Base-by-base conservation (phyloP, 2,329 filamentous ascomycete species). In the Hypoxylon rubiginosum region DNA sequence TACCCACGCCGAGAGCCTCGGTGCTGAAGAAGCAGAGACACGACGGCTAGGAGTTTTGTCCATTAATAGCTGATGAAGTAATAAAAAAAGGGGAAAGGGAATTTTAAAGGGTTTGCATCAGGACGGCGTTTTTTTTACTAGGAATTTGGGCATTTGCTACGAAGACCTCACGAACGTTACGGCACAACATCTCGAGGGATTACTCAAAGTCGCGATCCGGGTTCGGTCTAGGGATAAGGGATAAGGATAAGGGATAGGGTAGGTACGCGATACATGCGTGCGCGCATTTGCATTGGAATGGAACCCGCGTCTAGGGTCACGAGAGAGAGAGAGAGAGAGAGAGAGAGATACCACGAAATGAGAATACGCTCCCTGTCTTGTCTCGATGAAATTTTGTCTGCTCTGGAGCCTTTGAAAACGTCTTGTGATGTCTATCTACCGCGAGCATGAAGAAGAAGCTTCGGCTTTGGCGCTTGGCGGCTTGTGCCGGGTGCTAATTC, bases 1-100 rank as follows among this genome's bases (percentile, higher is more conserved):
- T 8, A 28, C 45, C 24, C 13, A 15, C 8, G 1, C 64, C 46
- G 52, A 48, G 61, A 45, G 48, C 51, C 1, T 67, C 67, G 45
- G 64, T 70, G 41, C 58, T 70, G 11, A 58, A 53, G 50, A 70
- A 70, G 21, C 67, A 66, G 55, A 62, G 53, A 19, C 52, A 4
- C 3, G 45, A 48, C 21, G 45, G 48, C 30, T 58, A 41, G 57
- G 15, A 6, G 24, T 45, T 36, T 24, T 50, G n/a, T 9, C 9
- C 9, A 30, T n/a, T n/a, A n/a, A n/a, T n/a, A n/a, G n/a, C n/a
- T n/a, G n/a, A n/a, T n/a, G n/a, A n/a, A 7, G 26, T 34, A 34
- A 34, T 11, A 34, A 34, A 5, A 5, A 34, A 34, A 34, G 13
- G 10, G 10, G 13, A 34, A 10, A 64, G 52, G 19, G 46, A 57